Evolutionary conservation across 257 asterid species (phyloP), one percentile per base, ranked within the genome.

Genomic region (Forsythia suspensa): DNA sequence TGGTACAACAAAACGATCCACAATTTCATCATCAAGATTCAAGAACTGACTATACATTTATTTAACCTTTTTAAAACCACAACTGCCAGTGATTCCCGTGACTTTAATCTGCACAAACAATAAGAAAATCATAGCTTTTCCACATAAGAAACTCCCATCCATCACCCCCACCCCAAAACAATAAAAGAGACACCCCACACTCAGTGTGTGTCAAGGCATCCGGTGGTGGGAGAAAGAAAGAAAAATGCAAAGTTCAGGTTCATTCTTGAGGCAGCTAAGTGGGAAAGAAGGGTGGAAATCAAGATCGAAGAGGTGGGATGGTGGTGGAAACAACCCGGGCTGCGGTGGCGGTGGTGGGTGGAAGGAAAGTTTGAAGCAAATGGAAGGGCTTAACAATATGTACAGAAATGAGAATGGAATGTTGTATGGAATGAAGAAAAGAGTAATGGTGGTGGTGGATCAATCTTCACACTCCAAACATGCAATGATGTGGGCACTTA

Each of bases 401-500:
- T 71, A 59, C 20, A 71, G 71, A 15, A 24, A 76, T 61, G 88
- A 76, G 16, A 82, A 75, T 76, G 89, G 88, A 57, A 79, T 78
- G 21, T 74, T 89, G 9, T 59, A 8, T 20, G 90, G 84, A 72
- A 75, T 85, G 93, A 89, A 92, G 89, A 92, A 95, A 59, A 90
- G 97, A 81, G 98, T 95, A 9, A 92, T 95, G 98, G 98, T 95
- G 78, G 92, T 95, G 1, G 95, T 95, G 84, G 98, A 94, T 83
- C 88, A 92, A 46, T 74, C 89, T 51, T 84, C 96, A 10, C 87
- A 89, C 74, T 88, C 93, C 0, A 92, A 91, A 36, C 96, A 95
- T 79, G 98, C 98, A 1, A 91, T 95, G 98, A 93, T 91, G 95
- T 95, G 98, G 98, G 98, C 98, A 24, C 90, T 95, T 2, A 90